Conservation (phyloP, 2,329 filamentous ascomycete species). For the Pseudogymnoascus sp. region DNA sequence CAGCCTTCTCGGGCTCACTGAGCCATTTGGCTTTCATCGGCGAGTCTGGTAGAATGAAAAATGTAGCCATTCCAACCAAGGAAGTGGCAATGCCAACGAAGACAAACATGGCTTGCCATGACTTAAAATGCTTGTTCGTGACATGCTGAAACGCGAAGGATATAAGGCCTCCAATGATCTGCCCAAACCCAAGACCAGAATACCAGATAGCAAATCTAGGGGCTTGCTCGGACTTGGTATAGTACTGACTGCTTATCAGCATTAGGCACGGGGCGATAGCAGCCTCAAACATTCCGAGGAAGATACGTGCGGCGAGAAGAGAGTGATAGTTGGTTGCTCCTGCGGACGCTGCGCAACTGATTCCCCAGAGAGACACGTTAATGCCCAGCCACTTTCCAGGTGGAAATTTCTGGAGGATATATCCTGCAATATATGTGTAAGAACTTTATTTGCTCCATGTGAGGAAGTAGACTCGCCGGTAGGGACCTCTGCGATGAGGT, state of each 20-base stretch:
- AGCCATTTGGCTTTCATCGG: slow-evolving; percentile 38
- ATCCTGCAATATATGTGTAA: no score
- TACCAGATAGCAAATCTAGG: slow-evolving; percentile 28
- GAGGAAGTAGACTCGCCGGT: no score
- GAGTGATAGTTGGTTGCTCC: no score
- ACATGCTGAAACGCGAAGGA: slow-evolving; percentile 23
- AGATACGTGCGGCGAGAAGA: no score
- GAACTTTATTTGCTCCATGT: no score
- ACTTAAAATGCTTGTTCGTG: slow-evolving; percentile 10
- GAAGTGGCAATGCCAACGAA: slow-evolving; percentile 16
- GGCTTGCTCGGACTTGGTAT: slow-evolving; percentile 30
- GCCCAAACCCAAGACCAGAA: slow-evolving; percentile 13
- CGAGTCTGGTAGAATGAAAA: slow-evolving; percentile 41
- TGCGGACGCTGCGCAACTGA: no score
- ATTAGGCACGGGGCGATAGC: slow-evolving; percentile 28
- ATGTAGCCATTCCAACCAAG: slow-evolving; percentile 32
- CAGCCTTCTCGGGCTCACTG: slow-evolving; percentile 33
- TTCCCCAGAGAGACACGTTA: no score
- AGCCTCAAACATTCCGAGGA: slow-evolving; percentile 16
- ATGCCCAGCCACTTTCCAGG: no score
- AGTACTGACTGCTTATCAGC: slow-evolving; percentile 31
- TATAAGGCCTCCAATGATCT: slow-evolving; percentile 17
- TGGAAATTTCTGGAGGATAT: no score
- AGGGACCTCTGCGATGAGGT: no score
- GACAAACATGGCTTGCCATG: slow-evolving; percentile 17